Base-by-base conservation (phyloP, 352 stramenopile genomes). In the Albugo laibachii region DNA sequence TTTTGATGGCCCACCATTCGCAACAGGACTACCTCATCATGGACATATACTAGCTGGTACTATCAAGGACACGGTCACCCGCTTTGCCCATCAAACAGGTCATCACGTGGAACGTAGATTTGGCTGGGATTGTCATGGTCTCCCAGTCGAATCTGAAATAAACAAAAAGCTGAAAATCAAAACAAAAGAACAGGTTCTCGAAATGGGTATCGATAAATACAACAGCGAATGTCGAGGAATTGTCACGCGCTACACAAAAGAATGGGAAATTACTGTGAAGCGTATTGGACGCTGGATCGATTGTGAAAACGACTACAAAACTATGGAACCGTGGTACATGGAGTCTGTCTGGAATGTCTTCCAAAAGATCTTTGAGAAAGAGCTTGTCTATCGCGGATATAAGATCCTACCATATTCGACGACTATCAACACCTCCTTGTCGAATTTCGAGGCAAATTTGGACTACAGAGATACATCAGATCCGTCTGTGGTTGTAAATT, bases 301-400 rank as follows among this genome's bases (percentile, higher is more conserved):
- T 69, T 99, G 97, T 65, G 62, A 98, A 62, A 98, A 99, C 69
- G 96, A 99, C 71, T 99, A 99, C 75, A 98, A 98, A 71, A 99
- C 96, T 13, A 97, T 99, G 92, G 95, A 99, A 65, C 83, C 93
- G 5, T 93, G 76, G 57, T 99, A 97, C 80, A 99, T 99, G 95
- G 96, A 99, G 69, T 95, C 68, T 50, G 94, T 99, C 13, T 99
- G 95, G 95, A 97, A 97, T 87, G 95, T 99, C 19, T 99, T 99
- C 72, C 87, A 91, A 50, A 88, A 83, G 42, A 84, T 99, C 44
- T 98, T 95, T 63, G 75, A 98, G 45, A 99, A 99, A 67, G 78
- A 89, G 36, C 77, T 99, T 27, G 84, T 99, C 36, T 99, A 99
- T 70, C 84, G 95, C 39, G 96, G 96, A 24, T 99, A 97, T 75